Conservation (phyloP, 2,329 filamentous ascomycete species). For the Sphaerostilbella broomeana region DNA sequence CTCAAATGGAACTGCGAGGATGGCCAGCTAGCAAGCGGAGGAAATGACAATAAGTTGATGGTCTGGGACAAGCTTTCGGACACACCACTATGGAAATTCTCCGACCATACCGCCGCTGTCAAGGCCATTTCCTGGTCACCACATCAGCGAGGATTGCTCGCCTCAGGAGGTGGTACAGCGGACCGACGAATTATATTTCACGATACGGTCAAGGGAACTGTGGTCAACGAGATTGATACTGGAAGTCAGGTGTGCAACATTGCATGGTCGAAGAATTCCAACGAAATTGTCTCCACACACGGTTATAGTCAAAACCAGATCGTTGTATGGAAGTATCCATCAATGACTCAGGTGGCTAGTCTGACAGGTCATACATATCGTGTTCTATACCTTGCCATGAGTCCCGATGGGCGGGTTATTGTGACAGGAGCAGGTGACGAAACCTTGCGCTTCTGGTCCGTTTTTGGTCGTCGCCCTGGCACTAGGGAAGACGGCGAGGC, state of each 20-base stretch:
- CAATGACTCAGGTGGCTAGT: conserved; percentile 93
- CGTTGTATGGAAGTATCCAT: conserved; percentile 98
- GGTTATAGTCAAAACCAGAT: conserved; percentile 98
- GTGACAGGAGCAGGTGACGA: conserved; percentile 96
- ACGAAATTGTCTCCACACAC: conserved; percentile 94
- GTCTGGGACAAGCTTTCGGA: conserved; percentile 97
- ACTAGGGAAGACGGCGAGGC: conserved; percentile 60
- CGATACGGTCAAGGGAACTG: conserved; percentile 79
- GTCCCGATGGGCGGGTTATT: conserved; percentile 85
- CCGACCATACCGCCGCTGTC: conserved; percentile 89
- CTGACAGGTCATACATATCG: conserved; percentile 95
- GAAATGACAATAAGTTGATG: conserved; percentile 98
- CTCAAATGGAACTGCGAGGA: conserved; percentile 96
- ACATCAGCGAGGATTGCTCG: conserved; percentile 88
- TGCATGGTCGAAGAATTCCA: conserved; percentile 94
- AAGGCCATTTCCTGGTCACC: conserved; percentile 98
- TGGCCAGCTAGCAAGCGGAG: conserved; percentile 87
- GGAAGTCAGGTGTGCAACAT: conserved; percentile 98
- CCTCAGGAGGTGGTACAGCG: conserved; percentile 90
- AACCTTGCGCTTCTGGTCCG: conserved; percentile 93
- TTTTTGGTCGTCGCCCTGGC: conserved; percentile 78
- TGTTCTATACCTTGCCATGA: conserved; percentile 95
- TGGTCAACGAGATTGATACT: conserved; percentile 86
- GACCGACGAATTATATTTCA: conserved; percentile 97
- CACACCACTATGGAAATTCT: conserved; percentile 87